Conservation (phyloP, 176 grass and related monocot species). For the Phoenix roebelenii region DNA sequence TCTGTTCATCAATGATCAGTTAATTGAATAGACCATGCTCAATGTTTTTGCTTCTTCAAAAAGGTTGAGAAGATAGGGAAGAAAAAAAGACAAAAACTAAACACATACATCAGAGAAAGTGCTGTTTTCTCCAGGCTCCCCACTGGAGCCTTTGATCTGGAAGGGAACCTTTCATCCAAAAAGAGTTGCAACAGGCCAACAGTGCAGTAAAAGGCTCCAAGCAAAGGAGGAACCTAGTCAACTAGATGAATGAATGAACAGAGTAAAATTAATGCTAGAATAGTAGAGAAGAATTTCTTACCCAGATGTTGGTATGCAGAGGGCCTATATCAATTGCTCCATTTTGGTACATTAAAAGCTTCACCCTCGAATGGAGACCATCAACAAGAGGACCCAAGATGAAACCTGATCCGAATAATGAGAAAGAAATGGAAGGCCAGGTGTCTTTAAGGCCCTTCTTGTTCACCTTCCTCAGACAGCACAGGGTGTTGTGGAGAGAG, state of each 20-base stretch:
- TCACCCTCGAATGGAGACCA: slow-evolving; percentile 74
- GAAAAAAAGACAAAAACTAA: background rate
- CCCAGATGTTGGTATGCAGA: slow-evolving; percentile 66
- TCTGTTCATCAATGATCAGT: slow-evolving; percentile 27
- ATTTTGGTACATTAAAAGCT: slow-evolving; percentile 48
- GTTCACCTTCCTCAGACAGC: slow-evolving; percentile 8
- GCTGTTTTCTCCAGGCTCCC: slow-evolving; percentile 42
- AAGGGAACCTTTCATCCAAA: slow-evolving; percentile 38
- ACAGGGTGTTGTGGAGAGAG: background rate
- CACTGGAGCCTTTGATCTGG: slow-evolving; percentile 25
- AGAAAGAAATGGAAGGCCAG: slow-evolving; percentile 50
- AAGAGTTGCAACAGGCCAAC: slow-evolving; percentile 59
- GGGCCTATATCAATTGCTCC: slow-evolving; percentile 64
- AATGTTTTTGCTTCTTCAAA: background rate
- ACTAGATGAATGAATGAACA: background rate
- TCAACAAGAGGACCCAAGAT: slow-evolving; percentile 76
- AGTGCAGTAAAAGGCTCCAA: slow-evolving; percentile 71
- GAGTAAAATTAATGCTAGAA: background rate
- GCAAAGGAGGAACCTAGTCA: slow-evolving; percentile 65
- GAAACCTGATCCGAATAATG: slow-evolving; percentile 60
- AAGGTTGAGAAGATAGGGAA: background rate
- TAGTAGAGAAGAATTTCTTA: slow-evolving; percentile 8
- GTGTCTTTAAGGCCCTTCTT: slow-evolving; percentile 16
- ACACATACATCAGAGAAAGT: slow-evolving; percentile 42
- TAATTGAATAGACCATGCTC: no score